A percentile compares a stretch with the other conserved stretches of the same genome.
Evolutionary conservation across 1,139 yeast genomes (phyloP).

Genomic region (Chernovozyma aurita): DNA sequence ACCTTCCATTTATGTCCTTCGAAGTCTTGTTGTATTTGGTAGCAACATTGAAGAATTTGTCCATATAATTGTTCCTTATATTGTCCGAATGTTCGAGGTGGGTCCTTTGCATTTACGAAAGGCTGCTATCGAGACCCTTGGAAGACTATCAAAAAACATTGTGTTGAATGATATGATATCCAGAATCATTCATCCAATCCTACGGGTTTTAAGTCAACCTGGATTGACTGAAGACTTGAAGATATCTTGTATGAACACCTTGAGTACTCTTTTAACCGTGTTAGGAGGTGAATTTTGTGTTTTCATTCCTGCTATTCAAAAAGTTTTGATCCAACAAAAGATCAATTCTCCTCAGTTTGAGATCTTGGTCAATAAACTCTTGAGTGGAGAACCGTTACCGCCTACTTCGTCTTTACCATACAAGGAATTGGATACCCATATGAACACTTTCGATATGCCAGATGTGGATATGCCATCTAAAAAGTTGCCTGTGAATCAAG

Average conservation of each 20-base stretch:
- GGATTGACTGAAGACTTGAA: constrained; percentile 48
- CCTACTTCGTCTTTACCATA: constrained; percentile 62
- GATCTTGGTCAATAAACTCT: constrained; percentile 68
- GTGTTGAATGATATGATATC: constrained; percentile 86
- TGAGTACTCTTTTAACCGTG: constrained; percentile 74
- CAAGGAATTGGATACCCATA: constrained; percentile 53
- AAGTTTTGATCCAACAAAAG: constrained; percentile 58
- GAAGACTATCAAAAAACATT: constrained; percentile 71
- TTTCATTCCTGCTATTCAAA: constrained; percentile 81
- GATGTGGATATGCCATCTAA: constrained; percentile 70
- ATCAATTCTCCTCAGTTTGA: constrained; percentile 77
- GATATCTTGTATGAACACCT: constrained; percentile 67
- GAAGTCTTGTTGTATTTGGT: constrained; percentile 87
- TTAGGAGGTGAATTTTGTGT: constrained; percentile 83
- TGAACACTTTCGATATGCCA: constrained; percentile 49
- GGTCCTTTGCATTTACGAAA: constrained; percentile 57
- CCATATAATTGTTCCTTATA: constrained; percentile 79
- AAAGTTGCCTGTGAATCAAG: constrained; percentile 77
- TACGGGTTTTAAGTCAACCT: constrained; percentile 58
- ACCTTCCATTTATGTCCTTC: constrained; percentile 72
- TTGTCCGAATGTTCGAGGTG: constrained; percentile 75
- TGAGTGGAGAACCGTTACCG: constrained; percentile 89
- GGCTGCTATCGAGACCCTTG: constrained; percentile 81
- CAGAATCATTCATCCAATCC: constrained; percentile 79
- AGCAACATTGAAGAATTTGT: constrained; percentile 83